Base-by-base conservation (phyloP, 352 stramenopile species). In the Saprolegnia diclina region DNA sequence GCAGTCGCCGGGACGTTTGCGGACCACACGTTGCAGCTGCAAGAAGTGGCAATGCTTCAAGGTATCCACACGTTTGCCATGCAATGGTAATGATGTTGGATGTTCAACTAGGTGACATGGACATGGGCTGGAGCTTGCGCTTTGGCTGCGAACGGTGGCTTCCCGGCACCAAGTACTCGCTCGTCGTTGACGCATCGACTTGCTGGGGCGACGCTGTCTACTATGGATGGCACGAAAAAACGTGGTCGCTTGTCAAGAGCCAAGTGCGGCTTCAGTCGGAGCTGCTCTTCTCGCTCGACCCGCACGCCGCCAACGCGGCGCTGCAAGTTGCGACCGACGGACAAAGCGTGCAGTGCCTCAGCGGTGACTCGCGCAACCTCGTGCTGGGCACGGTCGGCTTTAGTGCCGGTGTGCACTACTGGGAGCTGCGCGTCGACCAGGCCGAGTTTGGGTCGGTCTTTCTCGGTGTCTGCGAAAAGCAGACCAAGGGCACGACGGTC, bases 371-470 rank as follows among this genome's bases (percentile, higher is more conserved):
- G 18, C 78, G 88, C 19, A 94, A 95, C 42, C 67, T 96, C 42
- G 87, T 83, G 9, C 73, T 96, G 14, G 90, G 81, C 19, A 95
- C 83, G 3, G 85, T 96, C 0, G 88, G 90, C 16, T 97, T 97
- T 56, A 83, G 84, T 10, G 85, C 79, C 13, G 97, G 97, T 42
- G 82, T 98, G 19, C 96, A 99, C 78, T 99, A 99, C 73, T 99
- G 95, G 96, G 97, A 99, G 76, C 88, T 99, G 7, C 97, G 97
- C 38, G 80, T 99, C 5, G 96, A 99, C 72, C 93, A 98, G 78
- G 96, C 93, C 11, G 95, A 98, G 71, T 97, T 98, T 73, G 97
- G 97, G n/a, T 98, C 91, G 57, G 91, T 99, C 26, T 99, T 98
- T 62, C 96, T 99, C 52, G 97, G 97, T 24, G 96, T 99, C 9